Evolutionary conservation across 495 filamentous ascomycete species (phyloP).

Genomic region (Aspergillus bertholletiae): DNA sequence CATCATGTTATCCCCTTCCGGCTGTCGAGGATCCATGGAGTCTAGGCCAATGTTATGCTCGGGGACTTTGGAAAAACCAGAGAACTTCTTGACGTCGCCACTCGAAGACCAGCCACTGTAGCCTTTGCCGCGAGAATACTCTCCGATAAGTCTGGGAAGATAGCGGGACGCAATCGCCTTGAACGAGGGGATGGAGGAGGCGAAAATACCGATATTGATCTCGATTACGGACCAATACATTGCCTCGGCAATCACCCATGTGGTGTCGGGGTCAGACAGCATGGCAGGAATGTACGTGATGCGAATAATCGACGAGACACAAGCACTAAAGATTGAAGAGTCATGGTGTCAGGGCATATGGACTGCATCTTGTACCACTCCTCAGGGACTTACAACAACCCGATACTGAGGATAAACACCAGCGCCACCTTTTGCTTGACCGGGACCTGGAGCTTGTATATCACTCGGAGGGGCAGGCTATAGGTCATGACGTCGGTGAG

Average conservation of each 20-base stretch:
- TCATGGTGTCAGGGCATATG: background rate
- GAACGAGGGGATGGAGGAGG: slow-evolving; percentile 40
- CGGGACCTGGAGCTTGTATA: slow-evolving; percentile 32
- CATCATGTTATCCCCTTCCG: slow-evolving; percentile 10
- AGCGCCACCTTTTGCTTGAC: slow-evolving; percentile 36
- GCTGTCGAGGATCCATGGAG: slow-evolving; percentile 11
- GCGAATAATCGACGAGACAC: slow-evolving; percentile 40
- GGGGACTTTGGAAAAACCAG: slow-evolving; percentile 29
- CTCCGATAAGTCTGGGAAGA: slow-evolving; percentile 36
- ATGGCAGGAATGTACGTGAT: slow-evolving; percentile 39
- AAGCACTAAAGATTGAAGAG: slow-evolving; percentile 23
- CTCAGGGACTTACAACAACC: slow-evolving; percentile 33
- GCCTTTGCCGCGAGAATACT: slow-evolving; percentile 30
- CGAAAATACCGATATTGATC: slow-evolving; percentile 40
- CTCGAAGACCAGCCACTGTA: slow-evolving; percentile 27
- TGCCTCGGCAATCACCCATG: slow-evolving; percentile 37
- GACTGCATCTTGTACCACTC: background rate
- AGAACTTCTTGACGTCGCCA: slow-evolving; percentile 17
- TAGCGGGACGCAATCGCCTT: slow-evolving; percentile 41
- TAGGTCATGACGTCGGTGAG: slow-evolving; percentile 51
- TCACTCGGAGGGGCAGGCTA: slow-evolving; percentile 39
- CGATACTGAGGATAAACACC: slow-evolving; percentile 33
- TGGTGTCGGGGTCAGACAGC: slow-evolving; percentile 31
- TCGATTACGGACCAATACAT: slow-evolving; percentile 47
- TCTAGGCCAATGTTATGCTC: slow-evolving; percentile 20